Conservation (phyloP, 495 filamentous ascomycete genomes). For the Annulohypoxylon moriforme region DNA sequence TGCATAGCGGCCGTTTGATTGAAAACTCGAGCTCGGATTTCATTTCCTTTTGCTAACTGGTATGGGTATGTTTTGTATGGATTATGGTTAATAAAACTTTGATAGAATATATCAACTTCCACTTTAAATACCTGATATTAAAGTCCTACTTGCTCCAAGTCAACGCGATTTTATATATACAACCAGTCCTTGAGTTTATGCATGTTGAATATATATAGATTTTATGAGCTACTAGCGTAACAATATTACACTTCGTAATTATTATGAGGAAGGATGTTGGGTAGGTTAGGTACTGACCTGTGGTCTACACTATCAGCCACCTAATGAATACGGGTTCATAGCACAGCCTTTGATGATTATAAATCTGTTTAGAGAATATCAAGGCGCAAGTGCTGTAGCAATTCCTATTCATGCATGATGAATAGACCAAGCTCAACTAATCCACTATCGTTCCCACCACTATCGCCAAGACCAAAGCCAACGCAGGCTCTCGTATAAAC, state of each 20-base stretch:
- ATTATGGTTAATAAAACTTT: slow-evolving; percentile 18
- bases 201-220: background rate
- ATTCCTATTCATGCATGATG: background rate
- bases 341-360: background rate
- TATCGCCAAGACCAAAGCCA: slow-evolving; percentile 15
- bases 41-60: slow-evolving; percentile 15
- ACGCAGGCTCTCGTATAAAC: slow-evolving; percentile 10
- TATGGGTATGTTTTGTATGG: slow-evolving; percentile 7
- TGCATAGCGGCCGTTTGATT: slow-evolving; percentile 5
- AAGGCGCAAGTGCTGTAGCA: background rate
- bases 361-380: background rate
- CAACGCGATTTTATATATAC: background rate
- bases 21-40: background rate
- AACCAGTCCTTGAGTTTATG: too few species aligned
- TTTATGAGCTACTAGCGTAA: too few species aligned
- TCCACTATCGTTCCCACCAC: slow-evolving; percentile 33
- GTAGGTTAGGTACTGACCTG: too few species aligned
- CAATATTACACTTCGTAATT: too few species aligned
- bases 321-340: too few species aligned
- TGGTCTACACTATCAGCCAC: too few species aligned
- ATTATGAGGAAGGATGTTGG: too few species aligned
- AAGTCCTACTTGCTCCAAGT: background rate
- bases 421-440: slow-evolving; percentile 2
- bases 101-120: slow-evolving; percentile 29
- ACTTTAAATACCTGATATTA: background rate